Percentiles rank a stretch among this genome's conserved stretches.
Evolutionary conservation across 352 stramenopile species (phyloP).

Genomic region (Saprolegnia diclina): DNA sequence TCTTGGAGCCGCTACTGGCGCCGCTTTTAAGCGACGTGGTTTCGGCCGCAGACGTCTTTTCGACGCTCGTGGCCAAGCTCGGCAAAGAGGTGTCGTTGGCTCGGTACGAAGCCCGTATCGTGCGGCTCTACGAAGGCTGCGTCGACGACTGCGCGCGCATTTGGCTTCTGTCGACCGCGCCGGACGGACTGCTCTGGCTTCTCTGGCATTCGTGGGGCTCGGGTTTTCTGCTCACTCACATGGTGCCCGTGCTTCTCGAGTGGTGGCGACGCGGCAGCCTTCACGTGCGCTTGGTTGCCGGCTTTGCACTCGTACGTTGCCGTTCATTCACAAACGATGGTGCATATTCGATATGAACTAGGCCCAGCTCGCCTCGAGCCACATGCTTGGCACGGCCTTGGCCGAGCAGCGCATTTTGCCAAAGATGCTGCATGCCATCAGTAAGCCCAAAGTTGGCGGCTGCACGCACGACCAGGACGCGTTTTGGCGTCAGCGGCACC

Average conservation of each 20-base stretch:
- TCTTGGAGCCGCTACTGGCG: not conserved
- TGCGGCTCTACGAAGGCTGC: constrained; percentile 54
- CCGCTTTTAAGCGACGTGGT: not conserved
- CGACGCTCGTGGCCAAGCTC: constrained; percentile 39
- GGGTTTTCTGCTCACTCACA: constrained; percentile 39
- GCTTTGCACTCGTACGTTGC: constrained; percentile 29
- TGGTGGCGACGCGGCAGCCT: constrained; percentile 42
- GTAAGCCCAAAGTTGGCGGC: constrained; percentile 33
- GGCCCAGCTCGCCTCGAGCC: constrained; percentile 46
- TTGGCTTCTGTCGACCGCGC: constrained; percentile 44
- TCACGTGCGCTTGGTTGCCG: constrained; percentile 16
- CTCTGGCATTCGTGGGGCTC: constrained; percentile 43
- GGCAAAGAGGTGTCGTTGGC: constrained; percentile 34
- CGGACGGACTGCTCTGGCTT: constrained; percentile 44
- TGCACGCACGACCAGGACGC: not conserved
- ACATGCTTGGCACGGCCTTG: constrained; percentile 50
- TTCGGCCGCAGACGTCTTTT: not conserved
- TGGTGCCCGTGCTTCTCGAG: constrained; percentile 60
- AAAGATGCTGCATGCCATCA: constrained; percentile 47
- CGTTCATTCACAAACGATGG: constrained; percentile 27
- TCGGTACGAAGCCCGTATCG: constrained; percentile 37
- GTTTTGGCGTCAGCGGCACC: not conserved
- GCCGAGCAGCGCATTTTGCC: constrained; percentile 59
- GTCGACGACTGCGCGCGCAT: constrained; percentile 38
- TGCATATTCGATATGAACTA: constrained; percentile 41